Evolutionary conservation across 495 filamentous ascomycete species (phyloP), one percentile per base, ranked within the genome.

Genomic region (Acidomyces sp.): DNA sequence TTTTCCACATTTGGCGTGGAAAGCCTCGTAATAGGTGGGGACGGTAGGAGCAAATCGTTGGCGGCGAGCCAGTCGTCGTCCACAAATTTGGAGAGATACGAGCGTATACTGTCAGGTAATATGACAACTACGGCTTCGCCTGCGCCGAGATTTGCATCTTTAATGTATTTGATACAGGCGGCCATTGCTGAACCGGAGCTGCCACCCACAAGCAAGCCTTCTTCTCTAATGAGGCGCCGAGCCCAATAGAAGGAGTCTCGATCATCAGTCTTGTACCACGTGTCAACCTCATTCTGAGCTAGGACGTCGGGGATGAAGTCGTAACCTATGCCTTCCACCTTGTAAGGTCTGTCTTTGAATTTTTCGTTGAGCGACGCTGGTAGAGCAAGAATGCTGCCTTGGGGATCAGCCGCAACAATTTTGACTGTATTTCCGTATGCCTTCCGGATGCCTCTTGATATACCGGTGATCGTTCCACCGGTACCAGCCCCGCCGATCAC

Each of bases 21-120:
- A 16, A 69, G 62, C 6, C 64, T 56, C 32, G 68, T 67, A 28
- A 68, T 59, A 4, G 69, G 57, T 18, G 72, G 68, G 7, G 70
- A 63, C 6, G 74, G 61, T 1, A 78, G 69, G 11, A 93, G 70
- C 27, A 96, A 83, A 53, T 85, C 78, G 57, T 96, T 95, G 33
- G 88, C 88, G 35, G 83, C 85, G 34, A 96, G 78, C 92, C 92
- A 96, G 61, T 94, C 85, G 55, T 97, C 90, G 55, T 97, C 92
- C 47, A 86, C 82, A 55, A 97, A 97, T 69, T 99, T 99, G 62
- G 79, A 86, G n/a, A 99, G 75, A 57, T 99, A 99, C 57, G 83
- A 93, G 50, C 90, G 72, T 50, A 99, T 94, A 62, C 85, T 93
- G 58, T 99, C 90, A 0, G 90, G 92, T 23, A 93, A 65, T 22